Evolutionary conservation across 306 rosid species (phyloP), one percentile per base, ranked within the genome.

Genomic region (Acmispon strigosus): DNA sequence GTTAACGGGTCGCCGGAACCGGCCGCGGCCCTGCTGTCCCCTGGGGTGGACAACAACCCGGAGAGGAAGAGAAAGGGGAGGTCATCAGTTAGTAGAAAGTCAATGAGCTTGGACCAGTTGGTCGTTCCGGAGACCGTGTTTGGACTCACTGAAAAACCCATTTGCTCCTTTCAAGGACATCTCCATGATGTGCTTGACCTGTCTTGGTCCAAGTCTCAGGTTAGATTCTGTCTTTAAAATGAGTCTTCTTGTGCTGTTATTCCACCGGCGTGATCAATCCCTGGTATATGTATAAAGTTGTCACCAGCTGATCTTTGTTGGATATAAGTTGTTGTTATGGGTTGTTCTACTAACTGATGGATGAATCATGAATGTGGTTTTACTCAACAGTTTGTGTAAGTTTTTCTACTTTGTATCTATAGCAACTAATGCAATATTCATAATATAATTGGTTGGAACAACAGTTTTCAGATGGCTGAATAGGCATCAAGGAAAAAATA

Each of bases 141-240:
- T 79, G 92, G 83, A 13, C 89, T 95, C 7, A 73, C 96, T n/a
- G 99, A 95, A 43, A 91, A 89, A 75, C 97, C 99, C 29, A 3
- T 81, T 61, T 95, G 85, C 84, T 91, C 99, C 69, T 89, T 95
- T 45, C 80, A 85, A 76, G 99, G 99, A 13, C 99, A 95, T 82
- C 75, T 64, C 1, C 66, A 87, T 81, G 99, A 86, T 74, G 99
- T 95, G 73, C 97, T 95, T 72, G 99, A 95, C 56, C 96, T 95
- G 24, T 95, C 99, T 2, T 95, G 99, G 99, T 95, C 99, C 80
- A 95, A 91, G 81, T 89, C 96, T 69, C 97, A 95, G 99, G 99
- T 95, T 77, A 79, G 86, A 80, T 77, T 70, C 77, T 60, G 5
- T 57, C 62, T 61, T 56, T 58, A 41, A 61, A 51, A 52, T 72